phyloP scores from a whole-genome alignment of 768 basidiomycete species.

The Mycena rosella region DNA sequence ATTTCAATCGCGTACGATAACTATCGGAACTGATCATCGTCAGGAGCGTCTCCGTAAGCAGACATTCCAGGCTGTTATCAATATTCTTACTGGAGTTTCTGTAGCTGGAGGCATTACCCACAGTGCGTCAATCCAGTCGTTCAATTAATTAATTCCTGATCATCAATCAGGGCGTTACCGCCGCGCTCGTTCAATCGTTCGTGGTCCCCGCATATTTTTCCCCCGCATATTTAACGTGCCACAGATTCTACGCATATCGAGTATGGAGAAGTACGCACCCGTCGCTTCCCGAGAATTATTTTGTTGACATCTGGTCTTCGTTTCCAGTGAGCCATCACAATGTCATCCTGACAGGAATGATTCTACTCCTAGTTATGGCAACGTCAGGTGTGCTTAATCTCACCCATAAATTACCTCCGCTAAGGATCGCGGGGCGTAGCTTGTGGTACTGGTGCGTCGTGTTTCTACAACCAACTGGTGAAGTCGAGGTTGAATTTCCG shows the following conservation, averaged over 20 bases:
- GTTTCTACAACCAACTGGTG: no score
- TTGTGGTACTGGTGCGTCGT: slow-evolving; percentile 50
- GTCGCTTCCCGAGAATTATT: not conserved
- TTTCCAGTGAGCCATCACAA: slow-evolving; percentile 57
- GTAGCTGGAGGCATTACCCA: slow-evolving; percentile 62
- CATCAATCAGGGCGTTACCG: slow-evolving; percentile 59
- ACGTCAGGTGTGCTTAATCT: slow-evolving; percentile 45
- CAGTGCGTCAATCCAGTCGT: slow-evolving; percentile 46
- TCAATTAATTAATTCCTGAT: slow-evolving; percentile 30
- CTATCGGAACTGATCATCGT: not conserved
- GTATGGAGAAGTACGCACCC: slow-evolving; percentile 58
- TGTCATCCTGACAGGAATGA: slow-evolving; percentile 46
- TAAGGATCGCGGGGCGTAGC: slow-evolving; percentile 35
- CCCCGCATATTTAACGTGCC: not conserved
- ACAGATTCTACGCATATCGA: slow-evolving; percentile 63
- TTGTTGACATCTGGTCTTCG: not conserved
- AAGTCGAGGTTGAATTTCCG: not conserved
- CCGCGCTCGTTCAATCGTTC: slow-evolving; percentile 64
- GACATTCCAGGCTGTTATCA: no score
- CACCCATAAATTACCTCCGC: not conserved
- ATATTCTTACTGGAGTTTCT: not conserved
- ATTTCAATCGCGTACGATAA: not conserved
- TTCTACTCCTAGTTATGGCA: slow-evolving; percentile 48
- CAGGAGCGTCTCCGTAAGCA: slow-evolving; percentile 58
- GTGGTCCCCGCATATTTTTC: slow-evolving; percentile 19